Evolutionary conservation across 2,329 filamentous ascomycete genomes (phyloP), one percentile per base, ranked within the genome.

Genomic region (Chaetomiaceae sp.): DNA sequence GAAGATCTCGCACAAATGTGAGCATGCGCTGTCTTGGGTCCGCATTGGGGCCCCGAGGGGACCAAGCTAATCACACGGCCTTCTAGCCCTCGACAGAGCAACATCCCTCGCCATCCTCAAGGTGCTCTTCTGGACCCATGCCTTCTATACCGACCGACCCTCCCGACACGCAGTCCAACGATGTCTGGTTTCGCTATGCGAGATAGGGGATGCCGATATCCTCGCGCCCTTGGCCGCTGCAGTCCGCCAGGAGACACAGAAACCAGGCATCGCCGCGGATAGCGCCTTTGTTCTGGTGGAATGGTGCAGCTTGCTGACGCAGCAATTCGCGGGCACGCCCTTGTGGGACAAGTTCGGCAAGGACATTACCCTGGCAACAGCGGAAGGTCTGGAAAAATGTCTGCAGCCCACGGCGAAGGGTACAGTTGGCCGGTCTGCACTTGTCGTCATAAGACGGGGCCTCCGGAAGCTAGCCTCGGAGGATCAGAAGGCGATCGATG

Each of bases 241-340:
- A 45, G 69, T 96, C 54, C 81, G 85, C 56, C 73, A 77, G 29
- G 92, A 99, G 70, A 81, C 85, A 13, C 77, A 81, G 58, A 96
- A 95, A 68, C 74, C 79, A 16, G 85, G 83, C 58, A 85, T 97
- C 63, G 89, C 92, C 29, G 74, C 87, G 14, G 82, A 80, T 38
- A 95, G 84, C 69, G 88, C 90, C 5, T 95, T 96, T 67, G 89
- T 95, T 44, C 75, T 99, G 61, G 79, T 94, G 13, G 89, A 96
- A 69, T 99, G 92, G 92, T 90, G 85, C 69, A 87, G 86, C 54
- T 69, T 92, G 53, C 72, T 96, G 46, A 80, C 96, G 61, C 84
- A 91, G 64, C 78, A 86, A 53, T 75, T 90, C 23, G 80, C 80
- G 29, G 77, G 78, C 43, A 80, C 80, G 14, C 66, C 77, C 9